Evolutionary conservation across 306 rosid species (phyloP).

Genomic region (Neltuma alba): DNA sequence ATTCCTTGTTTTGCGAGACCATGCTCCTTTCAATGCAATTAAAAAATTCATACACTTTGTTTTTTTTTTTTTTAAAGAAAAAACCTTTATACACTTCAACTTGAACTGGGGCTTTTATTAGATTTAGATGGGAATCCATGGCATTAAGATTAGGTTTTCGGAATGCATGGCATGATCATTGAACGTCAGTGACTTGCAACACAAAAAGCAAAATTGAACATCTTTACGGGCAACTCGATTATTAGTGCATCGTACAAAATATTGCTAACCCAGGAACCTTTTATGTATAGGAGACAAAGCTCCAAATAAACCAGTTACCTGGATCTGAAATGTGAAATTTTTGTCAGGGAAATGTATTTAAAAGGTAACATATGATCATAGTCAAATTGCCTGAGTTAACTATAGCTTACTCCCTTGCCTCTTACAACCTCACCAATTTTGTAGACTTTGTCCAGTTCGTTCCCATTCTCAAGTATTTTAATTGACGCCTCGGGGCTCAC

Average conservation of each 20-base stretch:
- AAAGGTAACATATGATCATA: not conserved
- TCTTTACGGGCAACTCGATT: not conserved
- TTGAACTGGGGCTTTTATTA: not conserved
- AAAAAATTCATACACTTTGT: not conserved
- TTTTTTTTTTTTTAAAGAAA: too few species aligned
- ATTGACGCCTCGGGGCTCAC: slow-evolving; percentile 49
- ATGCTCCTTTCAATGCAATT: not conserved
- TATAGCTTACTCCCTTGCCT: slow-evolving; percentile 55
- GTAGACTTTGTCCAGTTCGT: slow-evolving; percentile 40
- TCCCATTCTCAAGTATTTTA: slow-evolving; percentile 43
- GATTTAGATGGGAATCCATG: not conserved
- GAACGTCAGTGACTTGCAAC: not conserved
- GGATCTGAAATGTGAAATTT: not conserved
- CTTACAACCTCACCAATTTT: slow-evolving; percentile 57
- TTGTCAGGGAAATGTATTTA: not conserved
- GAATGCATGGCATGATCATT: not conserved
- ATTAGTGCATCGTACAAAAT: not conserved
- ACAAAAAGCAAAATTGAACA: not conserved
- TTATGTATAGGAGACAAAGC: not conserved
- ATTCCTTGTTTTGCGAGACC: too few species aligned
- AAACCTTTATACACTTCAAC: not conserved
- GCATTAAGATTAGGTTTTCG: not conserved
- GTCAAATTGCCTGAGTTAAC: not conserved
- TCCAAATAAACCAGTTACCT: not conserved
- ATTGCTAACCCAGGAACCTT: not conserved